These are phyloP conservation scores for Aureobasidium sp. DNA, from an alignment of 2,329 filamentous ascomycete species.

Conservation along the genomic window DNA sequence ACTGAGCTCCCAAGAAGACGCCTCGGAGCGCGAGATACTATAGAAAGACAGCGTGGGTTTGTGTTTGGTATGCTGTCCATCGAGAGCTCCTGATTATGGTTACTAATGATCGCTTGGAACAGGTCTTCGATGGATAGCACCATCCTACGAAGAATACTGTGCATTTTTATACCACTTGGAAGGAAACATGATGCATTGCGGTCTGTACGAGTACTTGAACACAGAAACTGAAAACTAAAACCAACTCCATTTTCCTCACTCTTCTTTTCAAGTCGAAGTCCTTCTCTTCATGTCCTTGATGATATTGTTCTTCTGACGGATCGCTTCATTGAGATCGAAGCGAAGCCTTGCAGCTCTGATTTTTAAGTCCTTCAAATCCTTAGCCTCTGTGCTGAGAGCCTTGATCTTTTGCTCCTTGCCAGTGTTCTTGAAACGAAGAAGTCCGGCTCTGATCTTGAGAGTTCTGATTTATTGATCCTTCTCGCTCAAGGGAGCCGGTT, in stretches of 20 bases:
- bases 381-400: neutral
- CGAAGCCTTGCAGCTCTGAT: neutral
- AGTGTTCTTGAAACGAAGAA: neutral
- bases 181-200: neutral
- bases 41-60: neutral
- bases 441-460: neutral
- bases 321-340: neutral
- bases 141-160: neutral
- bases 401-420: neutral
- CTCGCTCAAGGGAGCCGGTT: neutral
- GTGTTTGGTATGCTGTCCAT: neutral
- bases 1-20: neutral
- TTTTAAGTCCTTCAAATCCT: neutral
- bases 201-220: neutral
- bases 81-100: neutral
- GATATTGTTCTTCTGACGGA: neutral
- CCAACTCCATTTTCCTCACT: neutral
- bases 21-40: neutral
- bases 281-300: neutral
- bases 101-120: neutral
- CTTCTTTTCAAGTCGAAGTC: neutral
- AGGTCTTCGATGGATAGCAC: neutral
- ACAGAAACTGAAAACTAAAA: neutral
- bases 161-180: neutral
- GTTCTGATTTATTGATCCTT: neutral